phyloP scores from a whole-genome alignment of 2,329 filamentous ascomycete genomes.

The Aspergillus ibericus region DNA sequence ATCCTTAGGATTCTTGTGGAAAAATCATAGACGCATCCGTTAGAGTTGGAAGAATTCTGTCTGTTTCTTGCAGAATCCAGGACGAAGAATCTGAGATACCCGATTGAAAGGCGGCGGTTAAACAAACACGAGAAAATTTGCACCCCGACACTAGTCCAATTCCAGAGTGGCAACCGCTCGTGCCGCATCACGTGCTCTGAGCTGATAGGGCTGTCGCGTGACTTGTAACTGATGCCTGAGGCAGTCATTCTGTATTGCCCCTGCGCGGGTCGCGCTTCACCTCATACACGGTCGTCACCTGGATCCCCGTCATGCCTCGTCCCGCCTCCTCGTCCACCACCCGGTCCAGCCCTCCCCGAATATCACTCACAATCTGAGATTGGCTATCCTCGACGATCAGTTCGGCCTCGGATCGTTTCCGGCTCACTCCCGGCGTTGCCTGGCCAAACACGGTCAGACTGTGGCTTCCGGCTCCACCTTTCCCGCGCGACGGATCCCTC shows the following conservation, averaged over 20 bases:
- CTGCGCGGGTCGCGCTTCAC: background rate
- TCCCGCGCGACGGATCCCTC: conserved; percentile 8
- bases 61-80: too few species aligned
- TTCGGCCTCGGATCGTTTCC: conserved; percentile 12
- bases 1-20: background rate
- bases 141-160: background rate
- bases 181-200: background rate
- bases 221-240: background rate
- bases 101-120: background rate
- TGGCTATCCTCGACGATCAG: conserved; percentile 9
- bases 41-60: too few species aligned
- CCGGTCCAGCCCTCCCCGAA: conserved; percentile 5
- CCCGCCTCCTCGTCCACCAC: conserved; percentile 15
- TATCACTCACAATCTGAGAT: background rate
- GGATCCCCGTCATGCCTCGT: conserved; percentile 9
- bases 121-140: background rate
- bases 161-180: background rate
- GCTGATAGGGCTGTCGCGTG: too few species aligned
- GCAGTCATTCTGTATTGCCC: background rate
- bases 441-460: conserved; percentile 4
- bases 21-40: too few species aligned
- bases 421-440: conserved; percentile 5
- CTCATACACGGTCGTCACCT: conserved; percentile 24
- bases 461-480: conserved; percentile 1
- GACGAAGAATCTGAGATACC: too few species aligned